Evolutionary conservation across 805 yeast species (phyloP).

Genomic region (Phaffomyces thermotolerans): DNA sequence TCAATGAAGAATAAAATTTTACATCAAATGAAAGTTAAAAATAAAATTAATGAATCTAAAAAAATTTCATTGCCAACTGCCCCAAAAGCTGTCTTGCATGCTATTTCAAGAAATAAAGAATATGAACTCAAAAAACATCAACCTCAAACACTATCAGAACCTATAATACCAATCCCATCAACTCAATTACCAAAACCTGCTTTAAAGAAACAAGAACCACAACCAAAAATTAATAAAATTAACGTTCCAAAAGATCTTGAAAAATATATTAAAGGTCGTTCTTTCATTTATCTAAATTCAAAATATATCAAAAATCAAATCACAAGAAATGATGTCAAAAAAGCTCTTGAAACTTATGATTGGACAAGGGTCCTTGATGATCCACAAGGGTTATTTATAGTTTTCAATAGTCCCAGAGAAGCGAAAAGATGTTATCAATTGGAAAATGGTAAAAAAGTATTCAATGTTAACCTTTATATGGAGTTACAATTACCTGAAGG

Average conservation of each 20-base stretch:
- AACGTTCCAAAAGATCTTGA: constrained; percentile 42
- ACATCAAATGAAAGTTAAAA: constrained; percentile 1
- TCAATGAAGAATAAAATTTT: constrained; percentile 15
- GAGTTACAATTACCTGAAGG: constrained; percentile 30
- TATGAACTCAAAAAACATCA: neutral
- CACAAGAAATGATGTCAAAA: constrained; percentile 50
- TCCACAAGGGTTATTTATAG: constrained; percentile 57
- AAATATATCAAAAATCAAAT: constrained; percentile 34
- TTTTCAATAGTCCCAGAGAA: constrained; percentile 53
- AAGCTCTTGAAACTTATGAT: constrained; percentile 47
- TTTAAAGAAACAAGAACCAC: neutral
- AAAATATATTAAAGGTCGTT: constrained; percentile 45
- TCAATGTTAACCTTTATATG: constrained; percentile 47
- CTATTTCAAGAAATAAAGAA: constrained; percentile 8
- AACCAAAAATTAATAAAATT: constrained; percentile 4
- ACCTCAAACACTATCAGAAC: neutral
- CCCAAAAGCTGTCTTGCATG: constrained; percentile 17
- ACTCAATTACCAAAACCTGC: neutral
- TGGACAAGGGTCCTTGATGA: constrained; percentile 65
- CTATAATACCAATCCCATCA: neutral
- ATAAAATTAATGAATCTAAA: constrained; percentile 21
- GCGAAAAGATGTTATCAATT: constrained; percentile 52
- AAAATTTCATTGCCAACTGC: constrained; percentile 22
- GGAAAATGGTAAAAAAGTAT: constrained; percentile 51
- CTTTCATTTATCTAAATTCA: constrained; percentile 49